phyloP scores from a whole-genome alignment of 2,329 filamentous ascomycete genomes.

The Alternaria sp. region DNA sequence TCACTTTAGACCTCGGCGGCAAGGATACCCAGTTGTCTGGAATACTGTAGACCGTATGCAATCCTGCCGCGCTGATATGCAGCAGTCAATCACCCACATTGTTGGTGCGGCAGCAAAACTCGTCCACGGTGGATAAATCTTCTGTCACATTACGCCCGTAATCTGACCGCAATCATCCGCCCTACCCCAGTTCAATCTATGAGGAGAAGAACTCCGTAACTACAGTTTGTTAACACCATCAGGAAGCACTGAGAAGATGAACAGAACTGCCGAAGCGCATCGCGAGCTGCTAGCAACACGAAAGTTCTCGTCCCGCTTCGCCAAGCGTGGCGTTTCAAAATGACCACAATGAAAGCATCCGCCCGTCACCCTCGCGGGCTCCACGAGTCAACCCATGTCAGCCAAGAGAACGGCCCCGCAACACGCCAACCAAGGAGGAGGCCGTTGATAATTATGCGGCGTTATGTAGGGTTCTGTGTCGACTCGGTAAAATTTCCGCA shows the following conservation, averaged over 20 bases:
- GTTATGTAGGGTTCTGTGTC: slow-evolving; percentile 23
- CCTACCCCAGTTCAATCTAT: neutral
- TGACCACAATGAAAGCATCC: slow-evolving; percentile 22
- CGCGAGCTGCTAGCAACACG: slow-evolving; percentile 7
- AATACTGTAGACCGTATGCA: neutral
- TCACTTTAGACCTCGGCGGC: neutral
- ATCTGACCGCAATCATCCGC: slow-evolving; percentile 4
- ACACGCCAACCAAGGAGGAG: slow-evolving; percentile 21
- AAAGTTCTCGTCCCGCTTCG: slow-evolving; percentile 16
- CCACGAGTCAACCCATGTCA: slow-evolving; percentile 28
- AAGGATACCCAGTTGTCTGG: neutral
- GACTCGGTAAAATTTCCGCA: slow-evolving; percentile 33
- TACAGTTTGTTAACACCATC: neutral
- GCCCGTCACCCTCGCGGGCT: slow-evolving; percentile 24
- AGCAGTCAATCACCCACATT: neutral
- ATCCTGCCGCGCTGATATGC: neutral
- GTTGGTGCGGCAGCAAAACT: slow-evolving; percentile 4
- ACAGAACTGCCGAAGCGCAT: slow-evolving; percentile 19
- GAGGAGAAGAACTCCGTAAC: neutral
- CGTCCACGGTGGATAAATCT: slow-evolving; percentile 13
- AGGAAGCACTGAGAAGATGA: neutral
- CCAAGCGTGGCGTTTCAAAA: slow-evolving; percentile 27
- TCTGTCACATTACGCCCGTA: slow-evolving; percentile 1
- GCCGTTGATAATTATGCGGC: slow-evolving; percentile 25
- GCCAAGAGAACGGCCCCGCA: slow-evolving; percentile 44